phyloP scores from a whole-genome alignment of 768 basidiomycete species.

The Coprinopsis strossmayeri region DNA sequence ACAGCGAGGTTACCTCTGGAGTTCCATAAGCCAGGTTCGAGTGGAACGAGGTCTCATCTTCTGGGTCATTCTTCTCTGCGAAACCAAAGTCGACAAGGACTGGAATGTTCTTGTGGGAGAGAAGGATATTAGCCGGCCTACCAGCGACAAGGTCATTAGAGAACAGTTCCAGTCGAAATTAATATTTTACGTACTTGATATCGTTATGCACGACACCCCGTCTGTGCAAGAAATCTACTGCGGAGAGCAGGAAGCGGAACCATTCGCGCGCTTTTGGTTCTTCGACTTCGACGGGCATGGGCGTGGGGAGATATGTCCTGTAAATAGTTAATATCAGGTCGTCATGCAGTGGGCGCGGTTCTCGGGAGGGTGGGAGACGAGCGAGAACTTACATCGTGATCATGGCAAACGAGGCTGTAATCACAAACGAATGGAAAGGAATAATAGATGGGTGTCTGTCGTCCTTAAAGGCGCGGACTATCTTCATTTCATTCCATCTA shows the following conservation, averaged over 20 bases:
- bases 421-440: slow-evolving; percentile 89
- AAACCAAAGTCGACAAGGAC: slow-evolving; percentile 97
- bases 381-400: slow-evolving; percentile 74
- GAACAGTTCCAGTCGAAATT: background rate
- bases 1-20: slow-evolving; percentile 55
- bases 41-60: slow-evolving; percentile 62
- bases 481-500: slow-evolving; percentile 99
- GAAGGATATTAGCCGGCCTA: slow-evolving; percentile 90
- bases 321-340: slow-evolving; percentile 6
- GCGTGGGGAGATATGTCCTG: slow-evolving; percentile 83
- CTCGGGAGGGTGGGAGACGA: slow-evolving; percentile 12
- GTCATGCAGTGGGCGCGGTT: slow-evolving; percentile 11
- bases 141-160: background rate
- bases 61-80: slow-evolving; percentile 75
- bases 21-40: slow-evolving; percentile 87
- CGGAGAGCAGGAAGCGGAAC: slow-evolving; percentile 79
- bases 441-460: slow-evolving; percentile 91
- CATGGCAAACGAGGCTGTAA: slow-evolving; percentile 84
- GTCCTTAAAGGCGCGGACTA: slow-evolving; percentile 75
- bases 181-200: slow-evolving; percentile 64
- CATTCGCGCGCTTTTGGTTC: slow-evolving; percentile 73
- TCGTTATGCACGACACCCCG: slow-evolving; percentile 89
- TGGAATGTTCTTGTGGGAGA: slow-evolving; percentile 71
- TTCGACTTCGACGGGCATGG: slow-evolving; percentile 83
- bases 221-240: slow-evolving; percentile 76